These are phyloP conservation scores for Podospora comata DNA, from an alignment of 495 filamentous ascomycete species.

Conservation along the genomic window DNA sequence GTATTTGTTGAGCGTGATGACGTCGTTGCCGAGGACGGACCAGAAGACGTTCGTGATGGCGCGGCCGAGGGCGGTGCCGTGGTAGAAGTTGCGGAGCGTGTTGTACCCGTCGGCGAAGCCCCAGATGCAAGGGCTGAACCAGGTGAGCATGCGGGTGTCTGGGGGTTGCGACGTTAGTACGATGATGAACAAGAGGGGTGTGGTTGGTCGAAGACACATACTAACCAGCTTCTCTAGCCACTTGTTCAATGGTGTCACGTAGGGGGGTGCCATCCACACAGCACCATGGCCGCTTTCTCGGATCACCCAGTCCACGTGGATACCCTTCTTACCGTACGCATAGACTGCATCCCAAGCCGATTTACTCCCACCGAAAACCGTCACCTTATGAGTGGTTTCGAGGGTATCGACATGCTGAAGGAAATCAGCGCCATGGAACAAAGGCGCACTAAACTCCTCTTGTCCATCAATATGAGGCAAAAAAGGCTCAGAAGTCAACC, in stretches of 20 bases:
- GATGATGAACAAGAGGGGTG: not conserved
- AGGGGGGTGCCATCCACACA: constrained; percentile 63
- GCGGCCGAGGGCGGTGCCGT: constrained; percentile 64
- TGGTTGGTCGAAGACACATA: constrained; percentile 26
- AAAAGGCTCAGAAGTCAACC: constrained; percentile 40
- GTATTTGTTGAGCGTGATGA: constrained; percentile 56
- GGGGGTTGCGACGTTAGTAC: not conserved
- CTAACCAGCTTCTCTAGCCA: constrained; percentile 60
- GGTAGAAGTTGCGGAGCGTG: constrained; percentile 52
- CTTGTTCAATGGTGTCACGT: constrained; percentile 42
- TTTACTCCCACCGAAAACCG: constrained; percentile 70
- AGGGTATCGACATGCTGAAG: constrained; percentile 30
- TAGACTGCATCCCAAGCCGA: constrained; percentile 77
- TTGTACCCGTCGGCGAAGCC: constrained; percentile 42
- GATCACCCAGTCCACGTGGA: constrained; percentile 75
- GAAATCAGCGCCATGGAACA: constrained; percentile 65
- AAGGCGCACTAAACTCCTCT: constrained; percentile 43
- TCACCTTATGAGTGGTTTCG: constrained; percentile 42
- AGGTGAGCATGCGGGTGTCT: constrained; percentile 43
- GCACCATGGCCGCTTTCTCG: constrained; percentile 73
- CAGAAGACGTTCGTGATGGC: constrained; percentile 69
- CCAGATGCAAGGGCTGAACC: constrained; percentile 48
- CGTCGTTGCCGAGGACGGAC: constrained; percentile 57
- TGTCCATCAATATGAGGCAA: constrained; percentile 38
- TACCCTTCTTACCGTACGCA: constrained; percentile 59